Evolutionary conservation across 352 stramenopile genomes (phyloP), one percentile per base, ranked within the genome.

Genomic region (Phytophthora pini): DNA sequence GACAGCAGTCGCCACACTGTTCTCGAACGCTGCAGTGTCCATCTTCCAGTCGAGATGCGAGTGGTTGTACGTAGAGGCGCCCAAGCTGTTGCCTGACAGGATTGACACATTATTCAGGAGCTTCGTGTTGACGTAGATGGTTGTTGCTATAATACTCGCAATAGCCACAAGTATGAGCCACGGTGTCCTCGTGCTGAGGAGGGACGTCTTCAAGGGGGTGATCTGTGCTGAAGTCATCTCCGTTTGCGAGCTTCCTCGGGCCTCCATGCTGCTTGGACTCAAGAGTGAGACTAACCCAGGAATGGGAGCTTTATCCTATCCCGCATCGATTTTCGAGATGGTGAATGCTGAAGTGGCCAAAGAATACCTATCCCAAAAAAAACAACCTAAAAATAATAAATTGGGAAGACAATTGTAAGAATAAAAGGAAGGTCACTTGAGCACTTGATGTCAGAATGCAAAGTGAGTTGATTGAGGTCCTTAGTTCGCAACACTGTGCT

Each of bases 61-160:
- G 13, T 17, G 24, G 22, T 64, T 68, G 58, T 24, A 47, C 12
- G 31, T 11, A n/a, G 39, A 59, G 29, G 8, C n/a, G 9, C 48
- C 57, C 31, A 72, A 51, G 7, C 65, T 67, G 53, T 72, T 51
- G 15, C 52, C 64, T 9, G 51, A 45, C 34, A 59, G 58, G 40
- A 68, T 43, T 8, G 29, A 53, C 24, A 40, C 57, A 47, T 50
- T 59, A 34, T 13, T 61, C 31, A 54, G 51, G 31, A 72, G 58
- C 45, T n/a, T 55, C 0, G 34, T 60, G 32, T 72, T 72, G 45
- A 72, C 49, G 45, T 64, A 72, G 53, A 72, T 56, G 8, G 65
- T 68, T 4, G 65, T 56, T 13, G 22, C 17, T 11, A 72, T 24
- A 17, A 72, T 31, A 7, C n/a, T 45, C 12, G 38, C 34, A 0